Base-by-base conservation (phyloP, 2,329 filamentous ascomycete species). In the Pyrenophora tritici-repentis region DNA sequence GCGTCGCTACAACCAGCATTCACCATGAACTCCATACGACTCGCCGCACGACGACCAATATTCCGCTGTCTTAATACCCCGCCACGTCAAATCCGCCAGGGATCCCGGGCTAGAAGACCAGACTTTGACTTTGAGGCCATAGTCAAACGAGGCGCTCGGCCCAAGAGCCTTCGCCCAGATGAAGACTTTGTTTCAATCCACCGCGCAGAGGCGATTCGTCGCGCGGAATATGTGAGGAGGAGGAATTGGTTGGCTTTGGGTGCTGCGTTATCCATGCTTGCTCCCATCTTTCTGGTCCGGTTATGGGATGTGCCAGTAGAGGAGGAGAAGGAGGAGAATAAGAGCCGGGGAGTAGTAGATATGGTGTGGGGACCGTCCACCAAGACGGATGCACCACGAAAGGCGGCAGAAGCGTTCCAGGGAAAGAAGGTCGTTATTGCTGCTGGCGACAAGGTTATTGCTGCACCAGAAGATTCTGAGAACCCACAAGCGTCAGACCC, bases 371-470 rank as follows among this genome's bases (percentile, higher is more conserved):
- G 63, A 2, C 54, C 61, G 6, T 65, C 68, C 2, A 68, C 67
- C 16, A 60, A 66, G 31, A 61, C 59, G 1, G 70, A 73, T 41
- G 60, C 63, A 14, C 66, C 68, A 0, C 60, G 61, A 17, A 65
- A 60, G 4, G 68, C 64, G 12, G 70, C 59, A 59, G 66, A 74
- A 6, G 66, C 71, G 14, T 81, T 83, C 51, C 78, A 79, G 53
- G 80, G 80, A 44, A 82, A 83, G 59, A 79, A 81, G 37, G 80
- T 84, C 4, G 75, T 85, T 13, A 73, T 86, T 14, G 81, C 88
- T 12, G 72, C 88, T 1, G 86, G 86, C 52, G 85, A 87, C 55
- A 81, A 83, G n/a, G 76, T 75, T 67, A 79, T 76, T 60, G 78
- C 79, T 9, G 75, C 77, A 0, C 68, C 77, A 45, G 46, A 58